A percentile compares a stretch with the other conserved stretches of the same genome.
phyloP scores from a whole-genome alignment of 164 flowering plant species.

The Stephania japonica region DNA sequence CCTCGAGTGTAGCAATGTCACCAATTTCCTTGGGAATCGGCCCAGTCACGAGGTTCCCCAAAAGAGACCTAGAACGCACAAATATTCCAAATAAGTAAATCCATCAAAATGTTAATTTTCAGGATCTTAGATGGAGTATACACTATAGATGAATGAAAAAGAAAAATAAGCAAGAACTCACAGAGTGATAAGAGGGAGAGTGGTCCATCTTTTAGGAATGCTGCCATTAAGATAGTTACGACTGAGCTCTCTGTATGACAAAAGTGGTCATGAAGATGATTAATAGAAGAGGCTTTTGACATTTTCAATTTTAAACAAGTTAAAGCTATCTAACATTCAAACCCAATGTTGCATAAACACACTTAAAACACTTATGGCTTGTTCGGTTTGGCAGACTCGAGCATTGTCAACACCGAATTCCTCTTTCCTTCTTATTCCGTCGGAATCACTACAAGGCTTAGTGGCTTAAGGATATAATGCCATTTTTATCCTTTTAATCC shows the following conservation, averaged over 20 bases:
- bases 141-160: neutral
- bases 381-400: too few species aligned
- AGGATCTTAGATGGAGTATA: neutral
- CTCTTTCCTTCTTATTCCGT: too few species aligned
- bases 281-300: neutral
- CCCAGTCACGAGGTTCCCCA: constrained; percentile 65
- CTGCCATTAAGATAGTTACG: constrained; percentile 29
- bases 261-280: neutral
- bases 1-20: constrained; percentile 14
- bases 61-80: constrained; percentile 35
- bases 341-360: too few species aligned
- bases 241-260: constrained; percentile 53
- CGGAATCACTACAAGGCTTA: too few species aligned
- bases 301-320: neutral
- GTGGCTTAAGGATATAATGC: too few species aligned
- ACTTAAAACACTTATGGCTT: too few species aligned
- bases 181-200: constrained; percentile 44
- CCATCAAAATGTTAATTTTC: neutral
- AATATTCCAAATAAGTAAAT: neutral
- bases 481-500: too few species aligned
- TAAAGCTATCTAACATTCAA: neutral
- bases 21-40: constrained; percentile 25
- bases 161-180: constrained; percentile 29
- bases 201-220: constrained; percentile 30
- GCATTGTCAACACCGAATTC: too few species aligned